Base-by-base conservation (phyloP, 1,284 basidiomycete species). In the Ceratobasidium sp. region DNA sequence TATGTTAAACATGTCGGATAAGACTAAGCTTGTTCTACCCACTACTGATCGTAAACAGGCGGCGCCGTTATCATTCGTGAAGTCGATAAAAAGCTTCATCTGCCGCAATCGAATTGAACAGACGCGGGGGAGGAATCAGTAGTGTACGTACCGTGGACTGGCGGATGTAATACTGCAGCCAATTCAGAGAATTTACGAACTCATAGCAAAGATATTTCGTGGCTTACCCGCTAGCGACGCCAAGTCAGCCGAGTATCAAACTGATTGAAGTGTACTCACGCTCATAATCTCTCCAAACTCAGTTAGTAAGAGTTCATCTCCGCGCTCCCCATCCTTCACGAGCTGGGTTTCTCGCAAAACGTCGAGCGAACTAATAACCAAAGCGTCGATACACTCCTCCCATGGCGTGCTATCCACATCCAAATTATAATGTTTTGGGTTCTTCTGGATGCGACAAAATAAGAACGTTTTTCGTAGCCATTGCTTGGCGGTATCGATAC, bases 381-480 rank as follows among this genome's bases (percentile, higher is more conserved):
- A 83, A 31, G 87, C 84, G 58, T 92, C 89, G 4, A 94, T 77
- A 68, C 85, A 81, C 58, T 87, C 84, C 74, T 89, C 82, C 85
- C 90, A 92, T 3, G 86, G 84, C 74, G 53, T 45, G 17, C 13
- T 43, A 27, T 89, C 78, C 2, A 73, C 71, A 42, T 75, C 70
- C 72, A 54, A 70, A 32, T 65, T 69, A 76, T 98, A 98, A 75
- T 90, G 84, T 5, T 77, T 75, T 0, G 94, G 92, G 75, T 97
- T 96, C 77, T 88, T 88, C 74, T 87, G 86, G 65, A 98, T 87
- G 12, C 95, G 85, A 58, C 90, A 88, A 75, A 86, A 94, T 8
- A 97, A 80, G 77, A 96, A 96, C 0, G 94, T 91, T 69, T 82
- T 84, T 56, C 84, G 85, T 40, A 94, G 80, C 95, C 95, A 97